Evolutionary conservation across 2,329 filamentous ascomycete genomes (phyloP).

Genomic region (Diplodia scrobiculata): DNA sequence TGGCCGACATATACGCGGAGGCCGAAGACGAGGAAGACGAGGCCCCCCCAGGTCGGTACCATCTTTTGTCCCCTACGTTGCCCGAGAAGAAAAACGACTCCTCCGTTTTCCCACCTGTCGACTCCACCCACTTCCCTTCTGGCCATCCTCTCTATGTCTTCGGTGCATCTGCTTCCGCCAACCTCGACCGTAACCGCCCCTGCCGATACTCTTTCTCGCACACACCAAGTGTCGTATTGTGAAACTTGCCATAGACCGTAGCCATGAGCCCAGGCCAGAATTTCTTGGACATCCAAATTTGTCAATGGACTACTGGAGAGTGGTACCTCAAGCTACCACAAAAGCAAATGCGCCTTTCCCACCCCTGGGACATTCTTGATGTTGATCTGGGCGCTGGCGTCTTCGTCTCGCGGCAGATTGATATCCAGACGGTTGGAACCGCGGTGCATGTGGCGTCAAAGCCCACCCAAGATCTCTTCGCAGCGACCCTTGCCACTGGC

Average conservation of each 20-base stretch:
- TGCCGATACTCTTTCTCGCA: neutral
- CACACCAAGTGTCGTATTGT: neutral
- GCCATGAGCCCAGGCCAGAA: neutral
- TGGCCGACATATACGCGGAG: constrained; percentile 36
- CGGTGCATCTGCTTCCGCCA: neutral
- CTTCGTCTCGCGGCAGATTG: neutral
- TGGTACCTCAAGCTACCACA: neutral
- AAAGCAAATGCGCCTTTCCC: neutral
- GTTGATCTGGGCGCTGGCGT: neutral
- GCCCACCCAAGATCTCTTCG: constrained; percentile 19
- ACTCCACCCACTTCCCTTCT: constrained; percentile 1
- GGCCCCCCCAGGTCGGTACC: constrained; percentile 24
- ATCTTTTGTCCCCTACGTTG: neutral
- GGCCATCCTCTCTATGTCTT: neutral
- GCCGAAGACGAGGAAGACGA: constrained; percentile 38
- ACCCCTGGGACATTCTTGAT: neutral
- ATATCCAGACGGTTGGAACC: neutral
- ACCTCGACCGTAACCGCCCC: neutral
- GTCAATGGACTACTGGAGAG: neutral
- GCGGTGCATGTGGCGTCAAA: constrained; percentile 6
- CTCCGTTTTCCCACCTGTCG: neutral
- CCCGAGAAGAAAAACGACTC: neutral
- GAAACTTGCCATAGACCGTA: neutral
- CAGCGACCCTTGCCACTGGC: neutral
- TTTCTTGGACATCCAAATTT: too few species aligned